Evolutionary conservation across 495 filamentous ascomycete genomes (phyloP).

Genomic region (Tuber indicum): DNA sequence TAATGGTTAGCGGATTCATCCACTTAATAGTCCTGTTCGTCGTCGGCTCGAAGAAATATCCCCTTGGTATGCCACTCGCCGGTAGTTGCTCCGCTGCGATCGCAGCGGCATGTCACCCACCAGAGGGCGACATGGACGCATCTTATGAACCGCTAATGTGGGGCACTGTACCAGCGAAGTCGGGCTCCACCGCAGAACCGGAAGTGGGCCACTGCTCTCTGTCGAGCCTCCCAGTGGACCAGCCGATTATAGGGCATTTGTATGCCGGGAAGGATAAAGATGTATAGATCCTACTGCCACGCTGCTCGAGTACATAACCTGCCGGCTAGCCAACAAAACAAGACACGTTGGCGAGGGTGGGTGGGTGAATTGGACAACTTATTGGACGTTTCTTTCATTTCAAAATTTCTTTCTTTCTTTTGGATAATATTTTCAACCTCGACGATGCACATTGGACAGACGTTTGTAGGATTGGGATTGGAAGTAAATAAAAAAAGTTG

Average conservation of each 20-base stretch:
- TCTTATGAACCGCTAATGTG: neutral
- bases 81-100: constrained; percentile 21
- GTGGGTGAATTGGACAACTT: neutral
- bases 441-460: neutral
- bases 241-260: neutral
- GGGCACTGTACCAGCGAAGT: neutral
- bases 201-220: constrained; percentile 2
- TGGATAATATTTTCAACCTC: neutral
- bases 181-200: neutral
- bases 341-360: neutral
- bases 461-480: neutral
- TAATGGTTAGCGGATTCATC: neutral
- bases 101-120: constrained; percentile 22
- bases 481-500: neutral
- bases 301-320: neutral
- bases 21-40: neutral
- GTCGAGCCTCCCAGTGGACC: neutral
- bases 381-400: neutral
- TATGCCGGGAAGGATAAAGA: constrained; percentile 3
- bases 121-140: neutral
- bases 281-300: neutral
- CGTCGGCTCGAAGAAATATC: neutral
- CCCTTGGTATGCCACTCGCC: constrained; percentile 9
- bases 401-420: no score
- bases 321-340: neutral